phyloP scores from a whole-genome alignment of 768 basidiomycete genomes.

The Harrya chromipes region DNA sequence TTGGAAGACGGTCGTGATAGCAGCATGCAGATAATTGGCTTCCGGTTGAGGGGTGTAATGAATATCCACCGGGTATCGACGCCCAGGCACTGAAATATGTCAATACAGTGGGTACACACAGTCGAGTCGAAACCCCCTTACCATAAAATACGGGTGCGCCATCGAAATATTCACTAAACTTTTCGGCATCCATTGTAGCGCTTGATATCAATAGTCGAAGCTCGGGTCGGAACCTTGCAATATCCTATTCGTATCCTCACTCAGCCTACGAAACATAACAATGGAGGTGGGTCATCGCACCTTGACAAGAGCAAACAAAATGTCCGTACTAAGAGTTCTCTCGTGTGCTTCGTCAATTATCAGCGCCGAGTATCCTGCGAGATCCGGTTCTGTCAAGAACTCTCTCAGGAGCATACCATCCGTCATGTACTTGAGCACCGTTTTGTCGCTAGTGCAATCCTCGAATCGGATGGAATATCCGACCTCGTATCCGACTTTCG shows the following conservation, averaged over 20 bases:
- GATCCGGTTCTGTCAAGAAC: slow-evolving; percentile 95
- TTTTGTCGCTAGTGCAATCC: slow-evolving; percentile 99
- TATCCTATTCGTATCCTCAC: slow-evolving; percentile 58
- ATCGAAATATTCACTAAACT: slow-evolving; percentile 98
- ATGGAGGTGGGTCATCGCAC: slow-evolving; percentile 47
- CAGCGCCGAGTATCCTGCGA: slow-evolving; percentile 91
- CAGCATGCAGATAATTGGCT: slow-evolving; percentile 97
- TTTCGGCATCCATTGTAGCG: slow-evolving; percentile 96
- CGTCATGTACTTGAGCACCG: slow-evolving; percentile 99
- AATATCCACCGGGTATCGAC: slow-evolving; percentile 96
- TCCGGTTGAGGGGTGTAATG: slow-evolving; percentile 99
- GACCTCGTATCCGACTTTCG: slow-evolving; percentile 95
- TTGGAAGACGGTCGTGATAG: slow-evolving; percentile 98
- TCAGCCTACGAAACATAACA: slow-evolving; percentile 24
- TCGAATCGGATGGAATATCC: slow-evolving; percentile 99
- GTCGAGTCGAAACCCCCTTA: slow-evolving; percentile 33
- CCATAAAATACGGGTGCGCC: slow-evolving; percentile 93
- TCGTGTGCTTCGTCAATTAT: slow-evolving; percentile 99
- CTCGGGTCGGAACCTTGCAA: slow-evolving; percentile 94
- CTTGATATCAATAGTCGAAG: slow-evolving; percentile 90
- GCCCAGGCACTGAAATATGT: slow-evolving; percentile 75
- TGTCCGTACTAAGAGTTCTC: slow-evolving; percentile 95
- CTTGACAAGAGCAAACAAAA: slow-evolving; percentile 97
- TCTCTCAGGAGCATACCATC: slow-evolving; percentile 98
- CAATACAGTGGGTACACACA: background rate